phyloP scores from a whole-genome alignment of 2,329 filamentous ascomycete genomes.

The Xylaria sp. region DNA sequence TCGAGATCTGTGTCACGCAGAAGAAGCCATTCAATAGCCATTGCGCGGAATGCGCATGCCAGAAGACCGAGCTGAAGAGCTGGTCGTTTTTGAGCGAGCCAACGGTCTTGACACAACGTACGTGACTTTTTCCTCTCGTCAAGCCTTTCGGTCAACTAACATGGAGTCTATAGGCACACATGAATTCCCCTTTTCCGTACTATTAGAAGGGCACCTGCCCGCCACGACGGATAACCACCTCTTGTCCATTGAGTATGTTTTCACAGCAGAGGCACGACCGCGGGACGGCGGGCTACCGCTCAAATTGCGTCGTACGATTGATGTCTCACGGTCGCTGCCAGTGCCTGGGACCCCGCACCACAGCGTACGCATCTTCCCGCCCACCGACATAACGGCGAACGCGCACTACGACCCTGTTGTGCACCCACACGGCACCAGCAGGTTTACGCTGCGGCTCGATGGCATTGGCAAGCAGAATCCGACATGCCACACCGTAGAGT shows the following conservation, averaged over 20 bases:
- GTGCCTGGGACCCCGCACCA: conserved; percentile 83
- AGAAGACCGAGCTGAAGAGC: conserved; percentile 77
- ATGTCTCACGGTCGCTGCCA: conserved; percentile 81
- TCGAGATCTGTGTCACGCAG: conserved; percentile 76
- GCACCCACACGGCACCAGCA: conserved; percentile 86
- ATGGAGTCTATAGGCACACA: conserved; percentile 67
- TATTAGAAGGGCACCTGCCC: conserved; percentile 87
- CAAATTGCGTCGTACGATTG: conserved; percentile 73
- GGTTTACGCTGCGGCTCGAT: conserved; percentile 81
- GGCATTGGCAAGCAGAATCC: conserved; percentile 81
- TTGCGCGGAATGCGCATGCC: conserved; percentile 79
- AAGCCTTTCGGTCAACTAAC: conserved; percentile 38
- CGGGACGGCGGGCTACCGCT: conserved; percentile 69
- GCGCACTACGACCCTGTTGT: conserved; percentile 85
- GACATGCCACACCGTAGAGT: conserved; percentile 76
- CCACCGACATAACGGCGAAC: conserved; percentile 90
- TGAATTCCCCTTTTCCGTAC: conserved; percentile 87
- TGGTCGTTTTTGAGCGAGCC: conserved; percentile 80
- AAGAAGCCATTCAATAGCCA: conserved; percentile 85
- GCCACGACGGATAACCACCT: conserved; percentile 81
- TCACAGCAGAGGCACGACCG: conserved; percentile 74
- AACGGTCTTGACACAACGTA: conserved; percentile 62
- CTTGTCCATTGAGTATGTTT: conserved; percentile 80
- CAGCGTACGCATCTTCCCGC: conserved; percentile 93
- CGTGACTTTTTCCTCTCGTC: conserved; percentile 28